Conservation (phyloP, 108 stramenopile genomes). For the Nitzschia palea region DNA sequence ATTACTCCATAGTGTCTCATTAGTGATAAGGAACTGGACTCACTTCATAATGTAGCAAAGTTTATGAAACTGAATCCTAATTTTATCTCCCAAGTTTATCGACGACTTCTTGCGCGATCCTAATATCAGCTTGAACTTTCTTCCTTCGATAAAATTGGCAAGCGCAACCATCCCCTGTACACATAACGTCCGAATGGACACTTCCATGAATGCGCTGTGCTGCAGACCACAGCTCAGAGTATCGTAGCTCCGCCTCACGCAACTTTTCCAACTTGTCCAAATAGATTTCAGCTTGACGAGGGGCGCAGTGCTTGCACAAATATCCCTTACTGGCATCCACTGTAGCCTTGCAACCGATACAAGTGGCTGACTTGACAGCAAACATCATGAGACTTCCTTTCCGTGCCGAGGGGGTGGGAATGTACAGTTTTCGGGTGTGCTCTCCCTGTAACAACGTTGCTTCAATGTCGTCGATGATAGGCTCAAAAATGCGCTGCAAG, state of each 20-base stretch:
- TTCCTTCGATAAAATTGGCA: slow-evolving; percentile 98
- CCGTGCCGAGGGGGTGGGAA: slow-evolving; percentile 91
- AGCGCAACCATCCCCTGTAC: slow-evolving; percentile 97
- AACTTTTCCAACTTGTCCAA: slow-evolving; percentile 82
- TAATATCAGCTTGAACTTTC: slow-evolving; percentile 96
- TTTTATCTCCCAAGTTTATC: slow-evolving; percentile 89
- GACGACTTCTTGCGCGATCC: slow-evolving; percentile 85
- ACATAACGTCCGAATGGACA: slow-evolving; percentile 97
- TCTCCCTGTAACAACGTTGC: slow-evolving; percentile 92
- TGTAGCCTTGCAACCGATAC: slow-evolving; percentile 94
- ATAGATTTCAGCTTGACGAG: slow-evolving; percentile 91
- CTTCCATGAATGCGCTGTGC: slow-evolving; percentile 98
- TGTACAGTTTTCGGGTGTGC: slow-evolving; percentile 96
- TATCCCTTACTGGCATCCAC: slow-evolving; percentile 84
- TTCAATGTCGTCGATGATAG: slow-evolving; percentile 93
- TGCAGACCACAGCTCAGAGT: slow-evolving; percentile 89
- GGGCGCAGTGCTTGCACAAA: slow-evolving; percentile 89
- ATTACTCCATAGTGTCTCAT: no score
- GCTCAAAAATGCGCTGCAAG: slow-evolving; percentile 96
- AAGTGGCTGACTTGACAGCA: slow-evolving; percentile 93
- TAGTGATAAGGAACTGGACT: no score
- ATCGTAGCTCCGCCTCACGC: slow-evolving; percentile 84
- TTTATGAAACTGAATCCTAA: no score
- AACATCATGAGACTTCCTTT: slow-evolving; percentile 98
- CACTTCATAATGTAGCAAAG: no score